phyloP scores from a whole-genome alignment of 306 rosid species.

The Pueraria montana region DNA sequence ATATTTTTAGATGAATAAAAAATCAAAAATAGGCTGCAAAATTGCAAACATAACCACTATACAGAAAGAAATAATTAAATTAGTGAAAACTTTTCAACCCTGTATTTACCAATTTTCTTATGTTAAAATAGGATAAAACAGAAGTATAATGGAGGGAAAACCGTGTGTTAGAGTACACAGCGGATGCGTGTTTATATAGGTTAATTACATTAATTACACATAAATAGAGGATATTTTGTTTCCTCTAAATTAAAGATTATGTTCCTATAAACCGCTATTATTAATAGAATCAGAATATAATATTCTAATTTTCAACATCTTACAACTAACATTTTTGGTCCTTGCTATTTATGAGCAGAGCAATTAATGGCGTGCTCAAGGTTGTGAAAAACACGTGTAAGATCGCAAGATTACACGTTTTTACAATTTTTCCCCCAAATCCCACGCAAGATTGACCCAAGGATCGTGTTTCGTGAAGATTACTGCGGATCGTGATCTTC shows the following conservation, averaged over 20 bases:
- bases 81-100: constrained; percentile 17
- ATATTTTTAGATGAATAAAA: background rate
- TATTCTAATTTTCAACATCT: too few species aligned
- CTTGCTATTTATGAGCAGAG: constrained; percentile 15
- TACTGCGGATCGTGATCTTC: background rate
- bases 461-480: background rate
- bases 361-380: background rate
- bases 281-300: too few species aligned
- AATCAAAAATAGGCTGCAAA: constrained; percentile 12
- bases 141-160: too few species aligned
- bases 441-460: background rate
- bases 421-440: background rate
- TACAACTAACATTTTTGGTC: constrained; percentile 4
- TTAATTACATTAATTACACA: too few species aligned
- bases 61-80: constrained; percentile 24
- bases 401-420: background rate
- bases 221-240: too few species aligned
- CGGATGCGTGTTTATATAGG: too few species aligned
- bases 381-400: background rate
- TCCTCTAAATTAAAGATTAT: too few species aligned
- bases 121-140: too few species aligned
- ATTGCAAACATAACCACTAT: constrained; percentile 14
- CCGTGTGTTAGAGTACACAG: too few species aligned
- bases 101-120: constrained; percentile 22
- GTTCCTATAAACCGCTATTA: too few species aligned